phyloP scores from a whole-genome alignment of 2,329 filamentous ascomycete genomes.

The Botrytis sinoallii region DNA sequence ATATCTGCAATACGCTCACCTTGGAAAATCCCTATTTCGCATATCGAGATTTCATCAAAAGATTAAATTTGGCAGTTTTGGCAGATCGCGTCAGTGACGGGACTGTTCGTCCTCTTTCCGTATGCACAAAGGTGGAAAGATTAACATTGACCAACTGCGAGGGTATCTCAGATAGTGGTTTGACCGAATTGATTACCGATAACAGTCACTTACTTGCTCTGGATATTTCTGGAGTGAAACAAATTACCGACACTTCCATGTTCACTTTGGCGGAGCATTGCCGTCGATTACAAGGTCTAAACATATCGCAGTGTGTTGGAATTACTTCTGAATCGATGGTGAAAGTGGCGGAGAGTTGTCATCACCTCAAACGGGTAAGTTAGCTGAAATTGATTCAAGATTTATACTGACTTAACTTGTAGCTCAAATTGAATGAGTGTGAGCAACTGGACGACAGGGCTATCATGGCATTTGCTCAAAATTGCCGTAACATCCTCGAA shows the following conservation, averaged over 20 bases:
- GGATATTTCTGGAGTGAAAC: conserved; percentile 78
- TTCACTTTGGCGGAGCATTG: conserved; percentile 77
- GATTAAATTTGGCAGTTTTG: conserved; percentile 82
- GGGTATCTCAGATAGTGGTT: conserved; percentile 76
- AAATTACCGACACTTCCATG: conserved; percentile 80
- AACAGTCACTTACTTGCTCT: conserved; percentile 82
- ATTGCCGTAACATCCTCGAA: conserved; percentile 91
- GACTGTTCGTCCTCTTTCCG: conserved; percentile 74
- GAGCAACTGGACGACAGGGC: conserved; percentile 77
- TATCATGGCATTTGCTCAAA: conserved; percentile 78
- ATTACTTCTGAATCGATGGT: conserved; percentile 86
- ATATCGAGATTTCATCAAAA: conserved; percentile 86
- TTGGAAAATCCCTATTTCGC: conserved; percentile 75
- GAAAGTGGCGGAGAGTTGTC: conserved; percentile 75
- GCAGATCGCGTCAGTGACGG: conserved; percentile 79
- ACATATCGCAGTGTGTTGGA: conserved; percentile 80
- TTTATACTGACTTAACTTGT: conserved; percentile 24
- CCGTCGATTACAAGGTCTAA: conserved; percentile 81
- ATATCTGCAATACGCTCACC: conserved; percentile 75
- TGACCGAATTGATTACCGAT: conserved; percentile 74
- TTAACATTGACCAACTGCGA: conserved; percentile 89
- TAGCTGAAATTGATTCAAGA: neutral
- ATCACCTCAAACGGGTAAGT: conserved; percentile 78
- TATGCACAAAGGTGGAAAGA: conserved; percentile 88
- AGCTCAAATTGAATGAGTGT: conserved; percentile 95